Percentiles rank a stretch among this genome's conserved stretches.
phyloP scores from a whole-genome alignment of 2,329 filamentous ascomycete genomes.

The Lachnellula suecica region DNA sequence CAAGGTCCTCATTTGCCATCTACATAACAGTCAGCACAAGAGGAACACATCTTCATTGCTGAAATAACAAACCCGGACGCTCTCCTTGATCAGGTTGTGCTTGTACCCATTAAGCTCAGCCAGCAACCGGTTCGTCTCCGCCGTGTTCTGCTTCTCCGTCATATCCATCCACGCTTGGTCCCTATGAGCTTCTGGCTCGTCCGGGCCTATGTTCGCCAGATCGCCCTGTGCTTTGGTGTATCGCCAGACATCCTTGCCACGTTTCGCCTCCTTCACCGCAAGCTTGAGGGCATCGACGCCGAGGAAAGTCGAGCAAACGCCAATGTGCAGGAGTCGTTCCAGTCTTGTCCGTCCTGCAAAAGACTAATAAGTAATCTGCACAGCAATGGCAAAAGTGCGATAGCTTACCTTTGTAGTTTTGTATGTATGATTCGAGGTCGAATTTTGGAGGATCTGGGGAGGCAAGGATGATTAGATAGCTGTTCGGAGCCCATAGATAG shows the following conservation, averaged over 20 bases:
- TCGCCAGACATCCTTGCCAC: conserved; percentile 67
- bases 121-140: conserved; percentile 75
- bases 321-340: conserved; percentile 80
- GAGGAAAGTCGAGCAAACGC: conserved; percentile 72
- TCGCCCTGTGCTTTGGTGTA: conserved; percentile 70
- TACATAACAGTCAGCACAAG: conserved; percentile 35
- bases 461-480: conserved; percentile 10
- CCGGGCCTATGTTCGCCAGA: conserved; percentile 61
- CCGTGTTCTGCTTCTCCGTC: conserved; percentile 64
- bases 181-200: conserved; percentile 63
- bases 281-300: conserved; percentile 77
- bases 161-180: conserved; percentile 77
- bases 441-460: conserved; percentile 70
- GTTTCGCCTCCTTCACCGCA: conserved; percentile 74
- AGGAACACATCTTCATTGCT: neutral
- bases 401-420: conserved; percentile 75
- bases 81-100: conserved; percentile 96
- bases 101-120: conserved; percentile 87
- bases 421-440: conserved; percentile 86
- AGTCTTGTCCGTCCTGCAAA: conserved; percentile 75
- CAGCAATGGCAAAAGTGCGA: neutral
- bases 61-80: conserved; percentile 69
- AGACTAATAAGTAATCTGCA: conserved; percentile 1
- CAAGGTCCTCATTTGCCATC: conserved; percentile 95
- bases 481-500: neutral